Evolutionary conservation across 2,329 filamentous ascomycete species (phyloP).

Genomic region (Blumeria graminis): DNA sequence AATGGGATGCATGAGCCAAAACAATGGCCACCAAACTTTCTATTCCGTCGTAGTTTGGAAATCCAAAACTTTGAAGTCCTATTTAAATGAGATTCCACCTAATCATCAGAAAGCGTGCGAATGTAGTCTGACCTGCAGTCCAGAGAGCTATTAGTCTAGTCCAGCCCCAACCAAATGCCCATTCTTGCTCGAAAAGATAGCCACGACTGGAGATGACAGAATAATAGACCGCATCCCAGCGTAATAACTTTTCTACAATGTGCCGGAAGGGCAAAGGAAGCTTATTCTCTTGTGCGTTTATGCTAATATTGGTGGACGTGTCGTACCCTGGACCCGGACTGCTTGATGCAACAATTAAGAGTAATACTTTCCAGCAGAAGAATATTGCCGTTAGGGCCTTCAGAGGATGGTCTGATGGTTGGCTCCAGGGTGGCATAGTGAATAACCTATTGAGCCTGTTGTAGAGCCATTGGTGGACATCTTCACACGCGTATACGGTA

Average conservation of each 20-base stretch:
- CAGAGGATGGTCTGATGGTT: too few species aligned
- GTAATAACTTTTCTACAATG: conserved; percentile 26
- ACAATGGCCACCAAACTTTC: conserved; percentile 33
- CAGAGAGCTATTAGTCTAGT: conserved; percentile 18
- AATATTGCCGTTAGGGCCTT: too few species aligned
- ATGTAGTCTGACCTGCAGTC: conserved; percentile 9
- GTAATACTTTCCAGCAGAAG: conserved; percentile 36
- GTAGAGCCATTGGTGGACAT: too few species aligned
- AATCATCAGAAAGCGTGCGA: neutral
- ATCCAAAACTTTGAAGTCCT: neutral
- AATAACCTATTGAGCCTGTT: too few species aligned
- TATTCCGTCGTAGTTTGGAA: conserved; percentile 13
- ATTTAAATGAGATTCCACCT: neutral
- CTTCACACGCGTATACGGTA: too few species aligned
- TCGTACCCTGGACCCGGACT: conserved; percentile 42
- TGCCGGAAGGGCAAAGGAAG: conserved; percentile 7
- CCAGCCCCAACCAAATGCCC: conserved; percentile 47
- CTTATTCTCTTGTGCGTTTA: conserved; percentile 17
- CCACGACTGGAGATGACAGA: conserved; percentile 35
- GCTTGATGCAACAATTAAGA: conserved; percentile 36
- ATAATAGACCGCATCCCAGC: conserved; percentile 71
- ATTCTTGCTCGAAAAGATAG: conserved; percentile 59
- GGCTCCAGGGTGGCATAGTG: too few species aligned
- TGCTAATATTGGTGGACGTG: conserved; percentile 39
- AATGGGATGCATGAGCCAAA: conserved; percentile 51